Percentiles rank a stretch among this genome's conserved stretches.
These are phyloP conservation scores for Echeveria elegans DNA, from an alignment of 164 flowering plant genomes.

Conservation along the genomic window DNA sequence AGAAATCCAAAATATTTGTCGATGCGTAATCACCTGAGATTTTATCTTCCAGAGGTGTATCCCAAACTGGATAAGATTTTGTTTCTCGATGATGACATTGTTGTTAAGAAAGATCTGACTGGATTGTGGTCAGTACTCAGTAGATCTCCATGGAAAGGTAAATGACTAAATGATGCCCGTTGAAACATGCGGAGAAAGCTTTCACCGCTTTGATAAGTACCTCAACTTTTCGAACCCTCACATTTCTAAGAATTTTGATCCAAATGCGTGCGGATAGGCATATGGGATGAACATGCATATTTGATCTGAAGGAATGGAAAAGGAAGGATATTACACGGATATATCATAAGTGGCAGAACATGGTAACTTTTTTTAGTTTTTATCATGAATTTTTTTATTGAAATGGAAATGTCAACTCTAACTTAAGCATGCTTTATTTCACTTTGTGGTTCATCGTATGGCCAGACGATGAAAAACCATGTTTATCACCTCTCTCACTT, in stretches of 20 bases:
- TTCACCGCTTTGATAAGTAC: slow-evolving; percentile 95
- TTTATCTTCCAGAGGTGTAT: slow-evolving; percentile 94
- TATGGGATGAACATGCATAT: slow-evolving; percentile 97
- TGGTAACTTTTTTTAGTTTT: slow-evolving; percentile 38
- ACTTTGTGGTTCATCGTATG: slow-evolving; percentile 54
- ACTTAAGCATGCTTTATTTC: neutral
- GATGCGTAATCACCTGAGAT: slow-evolving; percentile 93
- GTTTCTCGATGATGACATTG: slow-evolving; percentile 98
- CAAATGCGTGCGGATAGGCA: slow-evolving; percentile 99
- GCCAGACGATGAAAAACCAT: slow-evolving; percentile 64
- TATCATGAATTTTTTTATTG: neutral
- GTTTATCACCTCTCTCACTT: slow-evolving; percentile 2
- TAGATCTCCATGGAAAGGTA: slow-evolving; percentile 90
- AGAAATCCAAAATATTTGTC: slow-evolving; percentile 97
- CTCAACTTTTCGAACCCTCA: slow-evolving; percentile 90
- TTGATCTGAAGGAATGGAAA: slow-evolving; percentile 92
- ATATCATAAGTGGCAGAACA: slow-evolving; percentile 97
- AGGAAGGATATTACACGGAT: slow-evolving; percentile 95
- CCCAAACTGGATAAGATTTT: slow-evolving; percentile 92
- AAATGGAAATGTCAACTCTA: neutral
- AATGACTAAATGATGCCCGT: slow-evolving; percentile 99
- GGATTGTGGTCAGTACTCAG: slow-evolving; percentile 81
- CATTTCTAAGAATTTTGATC: slow-evolving; percentile 76
- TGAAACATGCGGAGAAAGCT: slow-evolving; percentile 97
- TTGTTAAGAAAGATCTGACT: slow-evolving; percentile 93